Evolutionary conservation across 306 rosid species (phyloP).

Genomic region (Dryas alaskensis): DNA sequence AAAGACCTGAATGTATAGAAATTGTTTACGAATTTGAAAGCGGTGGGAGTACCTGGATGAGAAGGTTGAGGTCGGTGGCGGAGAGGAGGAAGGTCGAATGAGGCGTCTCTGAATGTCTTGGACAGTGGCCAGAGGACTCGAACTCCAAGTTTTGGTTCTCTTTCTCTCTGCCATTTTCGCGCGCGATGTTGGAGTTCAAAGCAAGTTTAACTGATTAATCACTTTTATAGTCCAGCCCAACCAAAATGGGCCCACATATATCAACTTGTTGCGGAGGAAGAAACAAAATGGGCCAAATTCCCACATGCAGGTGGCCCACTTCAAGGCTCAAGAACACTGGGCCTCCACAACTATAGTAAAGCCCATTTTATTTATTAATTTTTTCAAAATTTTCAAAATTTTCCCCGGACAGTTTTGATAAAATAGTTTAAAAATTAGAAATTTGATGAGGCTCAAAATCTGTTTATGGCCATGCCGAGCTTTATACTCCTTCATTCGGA

Average conservation of each 20-base stretch:
- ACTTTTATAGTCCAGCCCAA: background rate
- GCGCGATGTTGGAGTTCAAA: background rate
- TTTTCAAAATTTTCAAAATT: no score
- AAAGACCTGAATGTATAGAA: background rate
- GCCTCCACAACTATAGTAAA: no score
- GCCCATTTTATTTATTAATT: no score
- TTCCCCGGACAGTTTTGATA: no score
- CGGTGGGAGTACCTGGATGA: background rate
- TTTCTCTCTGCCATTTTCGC: slow-evolving; percentile 24
- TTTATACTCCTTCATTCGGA: no score
- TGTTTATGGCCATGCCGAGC: no score
- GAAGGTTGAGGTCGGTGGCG: slow-evolving; percentile 1
- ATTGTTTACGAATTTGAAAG: background rate
- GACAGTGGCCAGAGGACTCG: slow-evolving; percentile 30
- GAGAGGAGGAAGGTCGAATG: slow-evolving; percentile 21
- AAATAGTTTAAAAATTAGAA: no score
- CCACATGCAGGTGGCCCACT: no score
- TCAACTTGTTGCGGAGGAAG: no score
- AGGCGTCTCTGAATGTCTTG: slow-evolving; percentile 37
- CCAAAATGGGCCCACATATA: background rate
- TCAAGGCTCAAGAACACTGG: no score
- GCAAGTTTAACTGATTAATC: background rate
- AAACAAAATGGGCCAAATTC: no score
- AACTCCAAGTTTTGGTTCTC: background rate
- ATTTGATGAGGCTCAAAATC: no score